phyloP scores from a whole-genome alignment of 2,329 filamentous ascomycete genomes.

The Talaromyces verruculosus region DNA sequence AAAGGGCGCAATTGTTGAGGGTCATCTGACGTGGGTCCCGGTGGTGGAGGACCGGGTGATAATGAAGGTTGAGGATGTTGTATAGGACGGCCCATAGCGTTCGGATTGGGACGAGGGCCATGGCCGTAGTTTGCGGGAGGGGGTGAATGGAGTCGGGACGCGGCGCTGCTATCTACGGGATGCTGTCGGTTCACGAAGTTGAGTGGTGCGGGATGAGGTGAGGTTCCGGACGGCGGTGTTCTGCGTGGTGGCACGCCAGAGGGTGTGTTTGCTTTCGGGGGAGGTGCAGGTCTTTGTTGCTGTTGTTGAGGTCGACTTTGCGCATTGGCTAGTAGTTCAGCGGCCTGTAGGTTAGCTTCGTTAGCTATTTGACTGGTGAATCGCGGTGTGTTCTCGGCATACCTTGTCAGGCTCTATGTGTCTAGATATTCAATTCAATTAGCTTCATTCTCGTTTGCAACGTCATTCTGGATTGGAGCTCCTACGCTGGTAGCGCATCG shows the following conservation, averaged over 20 bases:
- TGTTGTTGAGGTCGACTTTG: slow-evolving; percentile 11
- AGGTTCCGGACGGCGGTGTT: slow-evolving; percentile 30
- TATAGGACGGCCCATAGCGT: slow-evolving; percentile 30
- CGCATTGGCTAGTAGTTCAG: slow-evolving; percentile 16
- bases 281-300: slow-evolving; percentile 20
- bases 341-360: slow-evolving; percentile 15
- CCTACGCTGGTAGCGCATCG: slow-evolving; percentile 85
- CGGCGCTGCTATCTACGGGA: slow-evolving; percentile 38
- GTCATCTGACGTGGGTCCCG: slow-evolving; percentile 51
- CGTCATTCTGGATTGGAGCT: slow-evolving; percentile 27
- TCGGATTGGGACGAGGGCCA: slow-evolving; percentile 47
- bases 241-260: slow-evolving; percentile 25
- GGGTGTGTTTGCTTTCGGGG: slow-evolving; percentile 13
- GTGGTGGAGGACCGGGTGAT: slow-evolving; percentile 60
- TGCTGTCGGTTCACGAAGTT: slow-evolving; percentile 30
- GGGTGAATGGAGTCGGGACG: slow-evolving; percentile 44
- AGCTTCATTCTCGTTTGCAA: slow-evolving; percentile 2
- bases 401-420: slow-evolving; percentile 22
- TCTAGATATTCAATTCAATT: slow-evolving; percentile 23
- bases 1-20: slow-evolving; percentile 70
- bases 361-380: slow-evolving; percentile 43
- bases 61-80: slow-evolving; percentile 59
- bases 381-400: not conserved
- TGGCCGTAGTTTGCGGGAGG: slow-evolving; percentile 51
- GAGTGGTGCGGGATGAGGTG: slow-evolving; percentile 27